phyloP scores from a whole-genome alignment of 768 basidiomycete species.

The Phylloporus scabripes region DNA sequence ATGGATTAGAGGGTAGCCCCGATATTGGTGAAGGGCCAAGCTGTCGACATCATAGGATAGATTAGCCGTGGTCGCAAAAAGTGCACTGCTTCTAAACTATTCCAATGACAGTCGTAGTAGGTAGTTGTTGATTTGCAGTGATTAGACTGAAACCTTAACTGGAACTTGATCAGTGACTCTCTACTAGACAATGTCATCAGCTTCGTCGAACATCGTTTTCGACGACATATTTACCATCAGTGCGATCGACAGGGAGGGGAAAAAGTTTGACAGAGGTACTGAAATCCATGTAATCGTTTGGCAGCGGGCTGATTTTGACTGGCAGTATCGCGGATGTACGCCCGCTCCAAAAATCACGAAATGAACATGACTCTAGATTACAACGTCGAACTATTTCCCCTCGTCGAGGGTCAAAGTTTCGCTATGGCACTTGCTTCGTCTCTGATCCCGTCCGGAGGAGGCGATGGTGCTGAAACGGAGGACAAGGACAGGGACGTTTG shows the following conservation, averaged over 20 bases:
- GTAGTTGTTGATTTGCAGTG: no score
- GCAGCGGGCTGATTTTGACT: constrained; percentile 3
- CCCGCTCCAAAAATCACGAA: constrained; percentile 83
- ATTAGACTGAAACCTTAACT: no score
- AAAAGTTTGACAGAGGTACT: constrained; percentile 94
- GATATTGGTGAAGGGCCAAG: no score
- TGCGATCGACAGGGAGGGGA: constrained; percentile 85
- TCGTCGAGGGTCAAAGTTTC: constrained; percentile 63
- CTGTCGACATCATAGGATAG: no score
- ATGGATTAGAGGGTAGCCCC: no score
- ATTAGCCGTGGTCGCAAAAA: no score
- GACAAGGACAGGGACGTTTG: constrained; percentile 78
- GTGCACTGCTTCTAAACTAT: no score
- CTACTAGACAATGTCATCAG: constrained; percentile 43
- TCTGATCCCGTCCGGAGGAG: constrained; percentile 49
- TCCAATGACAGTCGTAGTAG: no score
- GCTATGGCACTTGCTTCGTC: constrained; percentile 85
- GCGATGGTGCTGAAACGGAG: constrained; percentile 50
- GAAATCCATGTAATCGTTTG: background rate
- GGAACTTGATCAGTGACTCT: background rate
- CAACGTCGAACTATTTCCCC: constrained; percentile 85
- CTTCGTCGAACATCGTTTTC: constrained; percentile 76
- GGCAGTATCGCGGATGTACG: constrained; percentile 86
- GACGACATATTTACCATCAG: constrained; percentile 90
- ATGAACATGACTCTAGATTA: constrained; percentile 94